Conservation (phyloP, 2,329 filamentous ascomycete species). For the Colletotrichum orbiculare region DNA sequence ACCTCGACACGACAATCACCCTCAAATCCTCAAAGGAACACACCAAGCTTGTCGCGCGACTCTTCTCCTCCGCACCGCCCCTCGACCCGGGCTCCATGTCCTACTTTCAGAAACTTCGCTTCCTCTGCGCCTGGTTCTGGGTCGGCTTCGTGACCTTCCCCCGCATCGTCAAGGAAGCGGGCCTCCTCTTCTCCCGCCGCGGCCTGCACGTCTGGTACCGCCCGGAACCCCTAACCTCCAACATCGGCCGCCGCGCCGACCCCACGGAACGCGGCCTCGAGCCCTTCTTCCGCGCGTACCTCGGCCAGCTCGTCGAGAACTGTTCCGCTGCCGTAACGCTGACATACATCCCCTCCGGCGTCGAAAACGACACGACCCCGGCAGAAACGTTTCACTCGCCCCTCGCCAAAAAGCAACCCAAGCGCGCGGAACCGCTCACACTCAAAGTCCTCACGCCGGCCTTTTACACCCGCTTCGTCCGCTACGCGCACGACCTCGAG, state of each 20-base stretch:
- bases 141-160: constrained; percentile 74
- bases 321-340: constrained; percentile 58
- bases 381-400: constrained; percentile 52
- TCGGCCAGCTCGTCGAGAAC: constrained; percentile 60
- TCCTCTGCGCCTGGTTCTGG: constrained; percentile 73
- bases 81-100: constrained; percentile 62
- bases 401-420: constrained; percentile 36
- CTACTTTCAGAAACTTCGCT: constrained; percentile 53
- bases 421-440: constrained; percentile 54
- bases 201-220: constrained; percentile 73
- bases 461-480: constrained; percentile 75
- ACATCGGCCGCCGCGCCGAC: constrained; percentile 64
- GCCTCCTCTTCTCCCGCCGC: constrained; percentile 64
- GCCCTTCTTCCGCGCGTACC: constrained; percentile 57
- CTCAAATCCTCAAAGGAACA: constrained; percentile 69
- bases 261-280: constrained; percentile 60
- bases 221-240: constrained; percentile 69
- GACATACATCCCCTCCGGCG: constrained; percentile 64
- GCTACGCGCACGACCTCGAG: constrained; percentile 71
- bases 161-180: constrained; percentile 71
- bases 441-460: constrained; percentile 70
- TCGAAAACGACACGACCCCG: constrained; percentile 38
- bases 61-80: constrained; percentile 64
- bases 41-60: constrained; percentile 69
- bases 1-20: constrained; percentile 70